These are phyloP conservation scores for Deakozyma indianensis DNA, from an alignment of 805 yeast genomes.

Conservation along the genomic window DNA sequence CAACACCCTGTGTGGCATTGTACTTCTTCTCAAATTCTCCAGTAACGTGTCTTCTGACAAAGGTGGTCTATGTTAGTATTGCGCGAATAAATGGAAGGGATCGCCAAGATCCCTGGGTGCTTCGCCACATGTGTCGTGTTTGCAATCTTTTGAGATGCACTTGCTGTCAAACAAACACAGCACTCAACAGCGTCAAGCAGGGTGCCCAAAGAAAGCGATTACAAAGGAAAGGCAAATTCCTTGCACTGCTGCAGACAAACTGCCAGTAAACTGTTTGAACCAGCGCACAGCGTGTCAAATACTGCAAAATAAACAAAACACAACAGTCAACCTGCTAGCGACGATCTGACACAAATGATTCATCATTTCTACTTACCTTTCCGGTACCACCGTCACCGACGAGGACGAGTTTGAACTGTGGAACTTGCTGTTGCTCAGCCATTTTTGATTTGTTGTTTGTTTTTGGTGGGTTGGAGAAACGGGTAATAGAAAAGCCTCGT, in stretches of 20 bases:
- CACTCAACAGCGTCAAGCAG: too few relatives aligned
- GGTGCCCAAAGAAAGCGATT: too few relatives aligned
- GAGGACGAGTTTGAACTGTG: conserved; percentile 93
- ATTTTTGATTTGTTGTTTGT: conserved; percentile 8
- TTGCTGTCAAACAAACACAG: too few relatives aligned
- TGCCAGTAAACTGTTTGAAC: too few relatives aligned
- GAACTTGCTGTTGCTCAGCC: conserved; percentile 39
- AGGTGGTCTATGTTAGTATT: conserved; percentile 53
- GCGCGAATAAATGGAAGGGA: background rate
- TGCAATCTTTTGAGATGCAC: background rate
- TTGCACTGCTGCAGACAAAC: too few relatives aligned
- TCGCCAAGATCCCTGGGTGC: background rate
- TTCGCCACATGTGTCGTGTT: background rate
- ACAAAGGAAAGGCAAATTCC: too few relatives aligned
- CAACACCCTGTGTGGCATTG: conserved; percentile 98
- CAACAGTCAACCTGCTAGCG: too few relatives aligned
- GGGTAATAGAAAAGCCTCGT: background rate
- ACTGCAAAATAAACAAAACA: too few relatives aligned
- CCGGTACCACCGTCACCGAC: conserved; percentile 99
- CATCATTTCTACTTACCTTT: conserved; percentile 52
- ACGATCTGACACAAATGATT: too few relatives aligned
- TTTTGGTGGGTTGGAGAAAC: background rate
- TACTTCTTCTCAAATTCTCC: conserved; percentile 98
- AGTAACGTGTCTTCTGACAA: conserved; percentile 98
- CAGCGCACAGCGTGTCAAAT: too few relatives aligned